These are phyloP conservation scores for Zopfia rhizophila DNA, from an alignment of 2,329 filamentous ascomycete genomes.

Conservation along the genomic window DNA sequence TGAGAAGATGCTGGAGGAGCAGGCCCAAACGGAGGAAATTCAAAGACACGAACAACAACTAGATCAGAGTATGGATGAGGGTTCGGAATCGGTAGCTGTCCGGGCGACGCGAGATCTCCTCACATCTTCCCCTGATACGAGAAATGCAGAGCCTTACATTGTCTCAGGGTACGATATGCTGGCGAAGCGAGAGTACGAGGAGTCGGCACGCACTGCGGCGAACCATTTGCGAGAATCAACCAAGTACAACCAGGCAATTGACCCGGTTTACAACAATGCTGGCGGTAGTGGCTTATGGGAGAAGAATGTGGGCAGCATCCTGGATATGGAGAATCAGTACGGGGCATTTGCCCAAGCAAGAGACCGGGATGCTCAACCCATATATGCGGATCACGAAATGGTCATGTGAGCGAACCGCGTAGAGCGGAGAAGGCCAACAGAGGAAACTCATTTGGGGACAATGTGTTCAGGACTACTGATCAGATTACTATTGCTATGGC, in stretches of 20 bases:
- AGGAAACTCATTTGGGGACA: no score
- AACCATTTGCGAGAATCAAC: slow-evolving; percentile 41
- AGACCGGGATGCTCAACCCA: slow-evolving; percentile 57
- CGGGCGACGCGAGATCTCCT: slow-evolving; percentile 28
- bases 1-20: slow-evolving; percentile 56
- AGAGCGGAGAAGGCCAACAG: no score
- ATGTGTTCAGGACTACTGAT: no score
- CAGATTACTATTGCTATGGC: no score
- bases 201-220: slow-evolving; percentile 51
- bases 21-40: slow-evolving; percentile 40
- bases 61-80: slow-evolving; percentile 37
- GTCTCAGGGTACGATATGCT: slow-evolving; percentile 79
- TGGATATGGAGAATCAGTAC: slow-evolving; percentile 74
- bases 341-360: slow-evolving; percentile 68
- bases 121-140: slow-evolving; percentile 25
- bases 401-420: slow-evolving; percentile 53
- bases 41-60: slow-evolving; percentile 39
- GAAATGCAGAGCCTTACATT: slow-evolving; percentile 83
- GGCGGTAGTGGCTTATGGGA: slow-evolving; percentile 56
- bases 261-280: slow-evolving; percentile 71
- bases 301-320: slow-evolving; percentile 55
- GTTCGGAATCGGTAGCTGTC: slow-evolving; percentile 21
- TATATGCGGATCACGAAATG: slow-evolving; percentile 52
- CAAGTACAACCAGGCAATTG: slow-evolving; percentile 68
- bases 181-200: slow-evolving; percentile 71